Evolutionary conservation across 75 land plant species (phyloP), one percentile per base, ranked within the genome.

Genomic region (Pinus albicaulis): DNA sequence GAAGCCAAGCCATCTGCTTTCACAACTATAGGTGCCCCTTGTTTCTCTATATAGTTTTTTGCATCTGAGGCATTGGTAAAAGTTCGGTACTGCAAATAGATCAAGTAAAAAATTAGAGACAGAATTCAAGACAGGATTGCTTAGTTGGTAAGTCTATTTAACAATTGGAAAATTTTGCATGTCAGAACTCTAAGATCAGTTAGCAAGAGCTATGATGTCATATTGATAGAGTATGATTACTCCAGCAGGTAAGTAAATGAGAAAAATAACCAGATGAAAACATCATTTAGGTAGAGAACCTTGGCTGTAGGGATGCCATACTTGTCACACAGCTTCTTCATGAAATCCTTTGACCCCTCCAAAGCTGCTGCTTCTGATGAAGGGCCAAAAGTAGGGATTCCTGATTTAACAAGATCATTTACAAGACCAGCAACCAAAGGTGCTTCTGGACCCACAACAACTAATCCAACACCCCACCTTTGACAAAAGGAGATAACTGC

Each of bases 1-100:
- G 98, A 95, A 64, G 98, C 99, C 75, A 97, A 80, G 31, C 99
- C 99, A 88, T 97, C 99, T 57, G 93, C 99, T 73, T 97, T 97
- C 34, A 97, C 81, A 57, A 97, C 98, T 62, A 97, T 94, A 17
- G 99, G 99, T 26, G 84, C 93, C 56, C 98, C 95, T 92, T 31
- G 2, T 31, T 31, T 31, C 31, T 31, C 2, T 31, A 31, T 31
- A 31, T 31, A 31, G 1, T 31, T 31, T 31, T 31, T 31, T 31
- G 31, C 31, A 31, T 31, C 31, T 31, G 2, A 31, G 31, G 31
- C 31, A 31, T 31, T 31, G 31, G 31, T 31, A 31, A 31, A 31
- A 31, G 1, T 31, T 31, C 2, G 31, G 31, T 97, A 97, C 93
- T 92, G 95, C 85, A 89, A 16, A 38, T 75, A 74, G 17, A 74